phyloP scores from a whole-genome alignment of 805 yeast genomes.

The Cyberlindnera maritima region DNA sequence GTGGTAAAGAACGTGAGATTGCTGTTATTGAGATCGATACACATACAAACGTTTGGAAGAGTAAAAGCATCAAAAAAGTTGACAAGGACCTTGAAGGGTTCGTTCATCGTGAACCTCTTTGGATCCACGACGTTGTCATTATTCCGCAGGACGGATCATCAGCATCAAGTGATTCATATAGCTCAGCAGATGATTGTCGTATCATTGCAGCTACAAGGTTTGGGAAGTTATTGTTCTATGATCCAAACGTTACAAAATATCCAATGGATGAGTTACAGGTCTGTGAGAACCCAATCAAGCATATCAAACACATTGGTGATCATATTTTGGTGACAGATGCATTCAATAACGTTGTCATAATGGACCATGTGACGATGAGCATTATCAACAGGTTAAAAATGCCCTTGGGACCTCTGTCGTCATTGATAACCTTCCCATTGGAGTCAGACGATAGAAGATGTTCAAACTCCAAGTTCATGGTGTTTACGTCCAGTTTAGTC shows the following conservation, averaged over 20 bases:
- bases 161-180: not conserved
- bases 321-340: conserved; percentile 21
- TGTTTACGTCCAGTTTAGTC: conserved; percentile 10
- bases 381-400: conserved; percentile 16
- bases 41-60: conserved; percentile 23
- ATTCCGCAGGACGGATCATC: not conserved
- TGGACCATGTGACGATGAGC: conserved; percentile 10
- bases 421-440: conserved; percentile 8
- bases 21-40: conserved; percentile 19
- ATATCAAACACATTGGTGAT: conserved; percentile 8
- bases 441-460: conserved; percentile 1
- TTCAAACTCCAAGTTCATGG: conserved; percentile 9
- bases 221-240: conserved; percentile 22
- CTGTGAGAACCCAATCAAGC: conserved; percentile 24
- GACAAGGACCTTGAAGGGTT: conserved; percentile 4
- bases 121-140: conserved; percentile 25
- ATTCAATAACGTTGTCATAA: conserved; percentile 20
- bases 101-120: conserved; percentile 18
- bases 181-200: conserved; percentile 5
- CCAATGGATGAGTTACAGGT: conserved; percentile 25
- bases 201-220: conserved; percentile 25
- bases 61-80: conserved; percentile 13
- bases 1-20: conserved; percentile 27
- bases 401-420: conserved; percentile 24
- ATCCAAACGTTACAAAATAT: conserved; percentile 18